phyloP scores from a whole-genome alignment of 306 rosid genomes.

The Quercus agrifolia region DNA sequence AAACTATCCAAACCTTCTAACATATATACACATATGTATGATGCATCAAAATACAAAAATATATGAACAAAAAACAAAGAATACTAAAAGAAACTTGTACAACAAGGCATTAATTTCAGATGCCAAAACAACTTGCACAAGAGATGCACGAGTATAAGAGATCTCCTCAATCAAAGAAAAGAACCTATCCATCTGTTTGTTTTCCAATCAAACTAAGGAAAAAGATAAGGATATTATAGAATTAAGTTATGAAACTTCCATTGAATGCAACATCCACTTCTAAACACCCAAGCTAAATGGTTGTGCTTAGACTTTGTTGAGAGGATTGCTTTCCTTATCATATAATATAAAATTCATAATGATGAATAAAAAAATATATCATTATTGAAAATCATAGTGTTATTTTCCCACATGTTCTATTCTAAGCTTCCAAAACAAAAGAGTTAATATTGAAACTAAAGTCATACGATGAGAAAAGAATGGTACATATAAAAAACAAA shows the following conservation, averaged over 20 bases:
- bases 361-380: neutral
- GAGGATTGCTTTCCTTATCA: neutral
- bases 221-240: neutral
- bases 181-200: slow-evolving; percentile 17
- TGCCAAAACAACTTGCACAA: slow-evolving; percentile 45
- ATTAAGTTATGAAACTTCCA: neutral
- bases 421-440: no score
- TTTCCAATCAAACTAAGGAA: neutral
- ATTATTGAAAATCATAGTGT: neutral
- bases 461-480: no score
- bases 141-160: slow-evolving; percentile 32
- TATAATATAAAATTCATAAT: neutral
- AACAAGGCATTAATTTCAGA: slow-evolving; percentile 34
- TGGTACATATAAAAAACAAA: no score
- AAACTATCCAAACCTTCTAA: slow-evolving; percentile 8
- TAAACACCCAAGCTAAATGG: neutral
- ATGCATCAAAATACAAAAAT: neutral
- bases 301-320: neutral
- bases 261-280: neutral
- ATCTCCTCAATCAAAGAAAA: slow-evolving; percentile 33
- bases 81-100: slow-evolving; percentile 21
- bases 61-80: slow-evolving; percentile 11
- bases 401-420: no score
- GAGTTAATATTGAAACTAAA: no score
- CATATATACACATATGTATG: neutral